Evolutionary conservation across 371 early-diverging fungal species (phyloP), one percentile per base, ranked within the genome.

Genomic region (Rhizopus microsporus): DNA sequence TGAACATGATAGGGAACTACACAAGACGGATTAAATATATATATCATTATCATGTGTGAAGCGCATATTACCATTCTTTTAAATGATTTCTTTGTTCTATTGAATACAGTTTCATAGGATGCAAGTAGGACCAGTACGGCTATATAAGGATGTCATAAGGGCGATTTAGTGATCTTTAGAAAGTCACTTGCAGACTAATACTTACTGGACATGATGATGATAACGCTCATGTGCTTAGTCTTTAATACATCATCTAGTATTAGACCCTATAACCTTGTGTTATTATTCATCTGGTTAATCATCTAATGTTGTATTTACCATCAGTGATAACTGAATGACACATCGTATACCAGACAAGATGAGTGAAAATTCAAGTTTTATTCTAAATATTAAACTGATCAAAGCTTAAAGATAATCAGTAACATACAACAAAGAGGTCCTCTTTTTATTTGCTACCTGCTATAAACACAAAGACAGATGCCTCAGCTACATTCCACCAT

Each of bases 1-100:
- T 55, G 35, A 82, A 65, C 59, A 81, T 82, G 10, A 70, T 61
- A 3, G 74, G 62, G 62, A 82, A 81, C 82, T 84, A 57, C 4
- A 8, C 15, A 23, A 9, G 13, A n/a, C 32, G 23, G 16, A 34
- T 10, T 17, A 34, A 34, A 12, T 29, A 30, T 35, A 9, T 51
- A 31, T 12, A 35, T 9, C 34, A 43, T 48, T 1, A 30, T 31
- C 49, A 31, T 3, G 10, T 23, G 23, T 23, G 23, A 23, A 23
- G 2, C 2, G 23, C 23, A 23, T 44, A 12, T 55, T 72, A 75
- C 79, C 68, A 75, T 51, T 42, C 76, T 72, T 17, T 65, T 59
- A 39, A 75, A 74, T 37, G 74, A 74, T 45, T 74, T 71, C 47
- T 65, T 69, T 7, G 79, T 63, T 51, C 76, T 63, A 49, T 78